Evolutionary conservation across 495 filamentous ascomycete genomes (phyloP).

Genomic region (Rostrohypoxylon terebratum): DNA sequence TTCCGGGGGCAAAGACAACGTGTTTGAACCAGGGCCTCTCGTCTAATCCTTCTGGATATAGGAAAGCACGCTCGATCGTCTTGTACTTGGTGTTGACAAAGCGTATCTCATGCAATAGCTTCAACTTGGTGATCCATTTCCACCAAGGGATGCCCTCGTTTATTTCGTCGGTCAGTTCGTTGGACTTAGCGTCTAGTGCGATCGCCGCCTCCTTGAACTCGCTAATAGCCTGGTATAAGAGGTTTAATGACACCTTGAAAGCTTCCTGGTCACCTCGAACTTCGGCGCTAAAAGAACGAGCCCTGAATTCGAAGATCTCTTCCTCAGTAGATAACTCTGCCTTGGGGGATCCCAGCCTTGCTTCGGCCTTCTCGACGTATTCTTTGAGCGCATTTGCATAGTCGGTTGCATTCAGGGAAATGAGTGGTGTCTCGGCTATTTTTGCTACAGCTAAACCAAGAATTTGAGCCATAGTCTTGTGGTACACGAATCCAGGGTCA

Average conservation of each 20-base stretch:
- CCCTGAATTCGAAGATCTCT: conserved; percentile 64
- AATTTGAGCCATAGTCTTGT: conserved; percentile 82
- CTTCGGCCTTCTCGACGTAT: conserved; percentile 76
- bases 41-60: conserved; percentile 83
- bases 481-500: conserved; percentile 87
- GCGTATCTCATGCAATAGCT: conserved; percentile 71
- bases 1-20: conserved; percentile 85
- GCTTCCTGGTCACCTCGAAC: conserved; percentile 65
- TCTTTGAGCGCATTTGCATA: conserved; percentile 74
- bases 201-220: conserved; percentile 68
- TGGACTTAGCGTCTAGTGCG: conserved; percentile 70
- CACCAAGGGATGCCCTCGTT: conserved; percentile 82
- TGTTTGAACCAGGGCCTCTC: conserved; percentile 94
- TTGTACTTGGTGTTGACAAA: conserved; percentile 77
- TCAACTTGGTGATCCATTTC: conserved; percentile 75
- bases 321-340: conserved; percentile 59
- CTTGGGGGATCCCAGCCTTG: conserved; percentile 62
- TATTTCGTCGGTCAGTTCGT: conserved; percentile 72
- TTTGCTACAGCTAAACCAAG: conserved; percentile 83
- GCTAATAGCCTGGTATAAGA: conserved; percentile 59
- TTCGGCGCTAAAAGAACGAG: conserved; percentile 53
- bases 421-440: conserved; percentile 79
- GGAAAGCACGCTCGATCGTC: conserved; percentile 81
- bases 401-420: conserved; percentile 79
- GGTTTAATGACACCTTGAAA: conserved; percentile 60